Conservation (phyloP, 139 green algal genomes). For the Chlorella sorokiniana region DNA sequence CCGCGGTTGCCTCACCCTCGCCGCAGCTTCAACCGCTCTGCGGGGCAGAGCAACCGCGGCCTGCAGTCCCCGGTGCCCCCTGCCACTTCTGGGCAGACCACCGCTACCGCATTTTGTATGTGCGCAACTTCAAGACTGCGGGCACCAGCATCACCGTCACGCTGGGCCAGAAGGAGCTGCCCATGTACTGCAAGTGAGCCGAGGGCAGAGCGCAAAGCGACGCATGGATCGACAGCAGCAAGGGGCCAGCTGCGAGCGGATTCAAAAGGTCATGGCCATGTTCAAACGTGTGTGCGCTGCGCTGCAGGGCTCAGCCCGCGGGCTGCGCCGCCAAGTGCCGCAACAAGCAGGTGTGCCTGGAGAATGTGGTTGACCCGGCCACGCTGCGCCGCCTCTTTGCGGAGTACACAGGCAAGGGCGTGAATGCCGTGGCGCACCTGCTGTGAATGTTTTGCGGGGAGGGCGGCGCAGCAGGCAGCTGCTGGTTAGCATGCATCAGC, state of each 20-base stretch:
- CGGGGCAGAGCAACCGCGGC: conserved; percentile 5
- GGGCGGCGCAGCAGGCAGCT: no score
- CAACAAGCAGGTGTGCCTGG: conserved; percentile 29
- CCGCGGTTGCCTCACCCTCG: background rate
- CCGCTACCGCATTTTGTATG: conserved; percentile 21
- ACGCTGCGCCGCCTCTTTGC: conserved; percentile 1
- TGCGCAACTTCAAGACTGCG: conserved; percentile 32
- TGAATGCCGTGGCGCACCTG: background rate
- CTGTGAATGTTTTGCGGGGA: background rate
- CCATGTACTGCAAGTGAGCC: conserved; percentile 26
- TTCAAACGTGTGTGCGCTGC: background rate
- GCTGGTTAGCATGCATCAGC: no score
- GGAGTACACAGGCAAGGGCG: conserved; percentile 10
- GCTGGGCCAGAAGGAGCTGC: conserved; percentile 32
- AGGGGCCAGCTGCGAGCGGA: background rate
- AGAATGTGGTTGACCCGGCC: background rate
- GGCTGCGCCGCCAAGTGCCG: conserved; percentile 22
- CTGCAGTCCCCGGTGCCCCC: conserved; percentile 22
- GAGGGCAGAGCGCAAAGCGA: background rate
- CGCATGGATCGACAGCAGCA: background rate
- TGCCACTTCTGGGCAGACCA: conserved; percentile 31
- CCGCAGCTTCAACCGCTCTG: conserved; percentile 17
- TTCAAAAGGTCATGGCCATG: background rate
- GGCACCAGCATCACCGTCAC: conserved; percentile 17
- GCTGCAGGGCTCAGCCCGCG: background rate